Evolutionary conservation across 495 filamentous ascomycete genomes (phyloP).

Genomic region (Neurospora sp.): DNA sequence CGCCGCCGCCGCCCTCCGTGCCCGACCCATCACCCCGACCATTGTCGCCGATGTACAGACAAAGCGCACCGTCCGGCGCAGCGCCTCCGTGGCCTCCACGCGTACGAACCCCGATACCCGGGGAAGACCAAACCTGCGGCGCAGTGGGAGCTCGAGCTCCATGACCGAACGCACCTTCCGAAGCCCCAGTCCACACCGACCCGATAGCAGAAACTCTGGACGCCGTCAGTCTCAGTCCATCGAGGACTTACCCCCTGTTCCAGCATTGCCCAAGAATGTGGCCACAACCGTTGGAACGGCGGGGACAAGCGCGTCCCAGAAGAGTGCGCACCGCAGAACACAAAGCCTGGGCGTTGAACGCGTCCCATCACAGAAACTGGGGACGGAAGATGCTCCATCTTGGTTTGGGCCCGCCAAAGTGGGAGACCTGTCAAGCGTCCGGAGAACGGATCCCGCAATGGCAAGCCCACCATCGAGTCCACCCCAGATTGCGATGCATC

Average conservation of each 20-base stretch:
- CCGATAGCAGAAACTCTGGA: conserved; percentile 30
- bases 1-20: conserved; percentile 72
- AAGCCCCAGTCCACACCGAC: conserved; percentile 50
- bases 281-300: conserved; percentile 7
- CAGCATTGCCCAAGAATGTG: conserved; percentile 50
- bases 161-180: conserved; percentile 84
- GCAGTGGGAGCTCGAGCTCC: conserved; percentile 61
- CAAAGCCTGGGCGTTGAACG: conserved; percentile 24
- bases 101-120: conserved; percentile 35
- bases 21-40: conserved; percentile 63
- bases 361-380: conserved; percentile 35
- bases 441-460: conserved; percentile 33
- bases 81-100: conserved; percentile 57
- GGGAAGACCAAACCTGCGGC: conserved; percentile 40
- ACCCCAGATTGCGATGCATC: conserved; percentile 8
- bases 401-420: conserved; percentile 32
- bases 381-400: conserved; percentile 20
- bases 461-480: conserved; percentile 26
- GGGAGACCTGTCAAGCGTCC: conserved; percentile 32
- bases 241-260: conserved; percentile 58
- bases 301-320: conserved; percentile 1
- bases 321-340: conserved; percentile 11
- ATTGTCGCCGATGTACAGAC: conserved; percentile 74
- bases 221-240: conserved; percentile 11
- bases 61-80: conserved; percentile 68